A percentile compares a stretch with the other conserved stretches of the same genome.
Evolutionary conservation across 805 yeast species (phyloP).

Genomic region (Yamadazyma phyllophila): DNA sequence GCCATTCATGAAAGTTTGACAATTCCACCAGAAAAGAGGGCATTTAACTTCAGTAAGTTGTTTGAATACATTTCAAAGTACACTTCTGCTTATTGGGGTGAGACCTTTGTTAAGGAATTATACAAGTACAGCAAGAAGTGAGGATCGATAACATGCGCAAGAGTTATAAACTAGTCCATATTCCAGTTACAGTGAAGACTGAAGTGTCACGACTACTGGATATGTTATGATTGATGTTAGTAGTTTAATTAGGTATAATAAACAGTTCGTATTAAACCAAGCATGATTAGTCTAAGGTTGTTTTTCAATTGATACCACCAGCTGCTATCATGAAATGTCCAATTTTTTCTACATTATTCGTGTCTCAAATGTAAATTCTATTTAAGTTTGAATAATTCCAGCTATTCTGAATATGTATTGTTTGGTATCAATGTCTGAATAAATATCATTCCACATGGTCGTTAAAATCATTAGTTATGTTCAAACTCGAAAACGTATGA

Average conservation of each 20-base stretch:
- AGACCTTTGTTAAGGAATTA: constrained; percentile 87
- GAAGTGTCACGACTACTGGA: too few species aligned
- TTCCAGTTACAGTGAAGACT: too few species aligned
- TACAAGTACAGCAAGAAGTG: constrained; percentile 30
- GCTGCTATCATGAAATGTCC: too few species aligned
- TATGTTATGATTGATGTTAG: too few species aligned
- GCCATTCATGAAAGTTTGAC: constrained; percentile 87
- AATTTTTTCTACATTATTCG: too few species aligned
- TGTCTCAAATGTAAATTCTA: too few species aligned
- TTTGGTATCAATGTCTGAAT: not conserved
- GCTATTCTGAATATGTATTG: too few species aligned
- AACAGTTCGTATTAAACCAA: too few species aligned
- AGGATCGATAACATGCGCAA: not conserved
- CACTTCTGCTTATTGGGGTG: constrained; percentile 97
- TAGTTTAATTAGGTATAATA: too few species aligned
- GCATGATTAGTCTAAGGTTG: too few species aligned
- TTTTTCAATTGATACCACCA: too few species aligned
- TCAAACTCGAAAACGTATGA: constrained; percentile 20
- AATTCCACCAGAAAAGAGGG: constrained; percentile 75
- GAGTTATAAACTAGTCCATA: not conserved
- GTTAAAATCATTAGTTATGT: constrained; percentile 14
- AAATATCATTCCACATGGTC: constrained; percentile 19
- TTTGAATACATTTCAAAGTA: constrained; percentile 88
- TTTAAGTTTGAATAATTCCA: too few species aligned
- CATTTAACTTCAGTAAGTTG: constrained; percentile 75